Conservation (phyloP, 768 basidiomycete genomes). For the Leccinum broughii region DNA sequence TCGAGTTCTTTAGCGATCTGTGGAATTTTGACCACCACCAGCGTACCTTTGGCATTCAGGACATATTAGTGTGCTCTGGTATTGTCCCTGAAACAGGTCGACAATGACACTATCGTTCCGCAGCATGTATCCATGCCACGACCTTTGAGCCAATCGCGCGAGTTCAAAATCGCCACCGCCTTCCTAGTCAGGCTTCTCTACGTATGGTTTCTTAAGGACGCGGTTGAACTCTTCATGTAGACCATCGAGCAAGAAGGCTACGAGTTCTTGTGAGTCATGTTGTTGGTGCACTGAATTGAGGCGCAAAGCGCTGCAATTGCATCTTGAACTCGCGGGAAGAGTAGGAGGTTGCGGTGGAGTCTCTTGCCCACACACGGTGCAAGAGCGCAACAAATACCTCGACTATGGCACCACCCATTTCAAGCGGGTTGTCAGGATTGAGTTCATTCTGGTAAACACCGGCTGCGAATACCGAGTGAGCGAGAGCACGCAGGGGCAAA, state of each 20-base stretch:
- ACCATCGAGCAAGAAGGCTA: constrained; percentile 93
- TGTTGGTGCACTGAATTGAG: constrained; percentile 98
- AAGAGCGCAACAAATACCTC: constrained; percentile 86
- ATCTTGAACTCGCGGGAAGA: constrained; percentile 94
- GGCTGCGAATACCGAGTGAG: constrained; percentile 40
- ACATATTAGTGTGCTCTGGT: constrained; percentile 92
- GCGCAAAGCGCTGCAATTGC: constrained; percentile 87
- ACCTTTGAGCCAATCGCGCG: constrained; percentile 75
- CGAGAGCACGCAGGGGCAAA: constrained; percentile 4
- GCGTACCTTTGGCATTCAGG: constrained; percentile 91
- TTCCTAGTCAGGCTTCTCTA: constrained; percentile 98
- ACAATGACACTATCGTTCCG: constrained; percentile 98
- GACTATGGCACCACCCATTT: constrained; percentile 98
- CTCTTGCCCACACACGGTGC: constrained; percentile 77
- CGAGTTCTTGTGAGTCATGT: constrained; percentile 96
- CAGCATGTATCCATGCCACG: constrained; percentile 95
- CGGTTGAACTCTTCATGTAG: constrained; percentile 96
- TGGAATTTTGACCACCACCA: not conserved
- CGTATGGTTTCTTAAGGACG: constrained; percentile 90
- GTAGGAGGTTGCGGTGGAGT: constrained; percentile 58
- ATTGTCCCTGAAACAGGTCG: constrained; percentile 97
- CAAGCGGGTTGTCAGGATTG: constrained; percentile 95
- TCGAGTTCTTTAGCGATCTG: not conserved
- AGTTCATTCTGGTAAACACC: constrained; percentile 84
- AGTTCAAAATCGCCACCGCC: constrained; percentile 81